Base-by-base conservation (phyloP, 2,329 filamentous ascomycete species). In the Hymenoscyphus salicellus region DNA sequence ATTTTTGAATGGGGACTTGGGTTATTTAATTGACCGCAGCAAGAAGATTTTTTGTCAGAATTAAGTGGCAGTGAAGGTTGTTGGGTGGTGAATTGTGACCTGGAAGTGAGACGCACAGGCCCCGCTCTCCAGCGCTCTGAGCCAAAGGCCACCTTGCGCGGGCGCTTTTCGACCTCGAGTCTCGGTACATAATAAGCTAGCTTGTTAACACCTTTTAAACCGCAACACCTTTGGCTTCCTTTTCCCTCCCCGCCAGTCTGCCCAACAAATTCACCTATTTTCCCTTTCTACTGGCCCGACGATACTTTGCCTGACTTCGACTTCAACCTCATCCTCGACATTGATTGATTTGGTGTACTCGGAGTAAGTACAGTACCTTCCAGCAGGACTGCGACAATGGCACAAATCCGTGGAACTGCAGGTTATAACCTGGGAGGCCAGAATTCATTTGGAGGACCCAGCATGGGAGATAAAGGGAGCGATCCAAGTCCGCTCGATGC, bases 401-500 rank as follows among this genome's bases (percentile, higher is more conserved):
- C 84, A 72, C 83, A 85, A 74, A 86, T 86, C 75, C 78, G 84
- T 75, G 84, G 84, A 69, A 86, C 84, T 49, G 77, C 77, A 62
- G 75, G 75, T 58, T 79, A 79, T 66, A 77, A 78, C 69, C 70
- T 79, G 49, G 75, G 76, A 62, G 70, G 72, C 64, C 75, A 76
- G 66, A 75, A 72, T 59, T 70, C 70, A 23, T 79, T 79, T 64
- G 77, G 77, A 60, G 75, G 72, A 23, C 69, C 75, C 32, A 72
- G 71, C 59, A 74, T 73, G 68, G 72, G 67, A 41, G 74, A 75
- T 56, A 72, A 71, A 28, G 72, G 61, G 46, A 70, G 63, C 43
- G 77, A 78, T 60, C 73, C 77, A 71, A 74, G 74, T 66, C 72
- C 75, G 64, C 86, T 99, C 72, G 95, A 97, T 78, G 86, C 92